Evolutionary conservation across 805 yeast species (phyloP), one percentile per base, ranked within the genome.

Genomic region (Wickerhamomyces subpelliculosus): DNA sequence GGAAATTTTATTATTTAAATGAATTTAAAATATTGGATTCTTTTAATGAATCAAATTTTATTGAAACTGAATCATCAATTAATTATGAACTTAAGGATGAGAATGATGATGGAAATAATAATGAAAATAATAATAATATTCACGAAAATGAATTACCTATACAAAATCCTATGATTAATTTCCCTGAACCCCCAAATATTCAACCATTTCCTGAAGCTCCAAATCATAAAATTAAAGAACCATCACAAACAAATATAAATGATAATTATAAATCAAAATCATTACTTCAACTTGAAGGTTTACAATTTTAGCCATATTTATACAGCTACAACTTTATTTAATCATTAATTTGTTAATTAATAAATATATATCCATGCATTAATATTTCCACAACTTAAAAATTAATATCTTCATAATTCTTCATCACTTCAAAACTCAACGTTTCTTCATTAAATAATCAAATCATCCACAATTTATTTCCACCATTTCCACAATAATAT

Each of bases 1-100:
- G 93, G 0, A 68, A 77, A 4, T 70, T 72, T 36, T 85, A 77
- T 56, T 84, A 73, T 50, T 54, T 65, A 32, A 84, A 84, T 46
- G 57, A 52, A 22, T 47, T 52, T 20, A 5, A 11, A 7, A 6
- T 16, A 13, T 5, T 26, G 17, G 27, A 13, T 8, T 16, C 13
- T 4, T 16, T 16, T 19, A 5, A 14, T 27, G 19, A 16, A 9
- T 13, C 14, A 10, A 21, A 27, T 12, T 24, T 33, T 11, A 21
- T n/a, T 13, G 22, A 28, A 31, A 12, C 26, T 17, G 36, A 34
- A 28, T n/a, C n/a, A n/a, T n/a, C n/a, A n/a, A n/a, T n/a, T n/a
- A n/a, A n/a, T n/a, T n/a, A n/a, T n/a, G 38, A 33, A n/a, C 24
- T 29, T 10, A 19, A 11, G 13, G 19, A 7, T 12, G 3, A 4